These are phyloP conservation scores for Arachis hypogaea DNA, from an alignment of 306 rosid species.

Conservation along the genomic window DNA sequence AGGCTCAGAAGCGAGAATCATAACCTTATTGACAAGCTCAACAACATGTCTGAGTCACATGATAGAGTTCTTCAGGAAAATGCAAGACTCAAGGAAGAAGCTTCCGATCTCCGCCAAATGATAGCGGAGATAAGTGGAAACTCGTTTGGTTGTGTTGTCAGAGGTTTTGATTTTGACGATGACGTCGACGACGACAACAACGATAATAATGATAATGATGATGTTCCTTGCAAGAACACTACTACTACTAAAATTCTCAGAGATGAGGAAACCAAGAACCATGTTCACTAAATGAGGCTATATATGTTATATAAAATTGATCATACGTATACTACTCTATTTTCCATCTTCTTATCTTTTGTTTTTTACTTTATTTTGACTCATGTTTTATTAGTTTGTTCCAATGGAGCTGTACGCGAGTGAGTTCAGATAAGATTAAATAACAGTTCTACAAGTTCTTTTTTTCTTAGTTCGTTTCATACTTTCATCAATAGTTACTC, in stretches of 20 bases:
- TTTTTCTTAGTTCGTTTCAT: not conserved
- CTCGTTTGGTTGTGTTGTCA: constrained; percentile 45
- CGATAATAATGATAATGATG: not conserved
- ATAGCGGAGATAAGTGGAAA: constrained; percentile 51
- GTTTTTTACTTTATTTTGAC: not conserved
- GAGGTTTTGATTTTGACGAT: constrained; percentile 40
- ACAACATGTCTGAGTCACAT: constrained; percentile 58
- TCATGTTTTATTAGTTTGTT: not conserved
- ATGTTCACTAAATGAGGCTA: constrained; percentile 50
- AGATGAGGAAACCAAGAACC: constrained; percentile 5
- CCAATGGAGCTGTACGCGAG: constrained; percentile 35
- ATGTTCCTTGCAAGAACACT: constrained; percentile 45
- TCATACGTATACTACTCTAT: constrained; percentile 10
- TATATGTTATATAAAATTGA: constrained; percentile 27
- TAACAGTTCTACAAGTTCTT: constrained; percentile 44
- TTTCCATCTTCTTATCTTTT: constrained; percentile 34
- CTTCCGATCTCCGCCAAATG: constrained; percentile 69
- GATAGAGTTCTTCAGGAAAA: constrained; percentile 66
- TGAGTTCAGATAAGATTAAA: constrained; percentile 36
- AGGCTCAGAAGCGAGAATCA: constrained; percentile 73
- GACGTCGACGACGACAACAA: too few species aligned
- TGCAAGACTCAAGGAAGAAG: constrained; percentile 63
- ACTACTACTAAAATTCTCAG: too few species aligned
- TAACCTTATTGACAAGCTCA: constrained; percentile 58
- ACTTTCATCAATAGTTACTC: too few species aligned